Evolutionary conservation across 2,329 filamentous ascomycete genomes (phyloP), one percentile per base, ranked within the genome.

Genomic region (Pyricularia sp.): DNA sequence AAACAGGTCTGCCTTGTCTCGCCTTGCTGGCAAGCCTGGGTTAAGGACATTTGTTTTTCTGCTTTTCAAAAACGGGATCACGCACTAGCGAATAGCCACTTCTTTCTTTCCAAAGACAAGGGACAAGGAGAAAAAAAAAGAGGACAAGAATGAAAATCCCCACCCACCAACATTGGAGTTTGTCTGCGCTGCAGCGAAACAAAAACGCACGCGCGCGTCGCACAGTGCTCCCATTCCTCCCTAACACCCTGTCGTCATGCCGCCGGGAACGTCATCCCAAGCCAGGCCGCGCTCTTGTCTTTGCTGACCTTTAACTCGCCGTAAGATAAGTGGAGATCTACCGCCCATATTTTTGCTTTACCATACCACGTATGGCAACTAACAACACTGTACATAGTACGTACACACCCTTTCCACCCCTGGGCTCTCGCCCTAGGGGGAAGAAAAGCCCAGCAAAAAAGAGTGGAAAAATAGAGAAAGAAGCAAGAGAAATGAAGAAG

Each of bases 101-200:
- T 20, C 3, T 23, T n/a, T 31, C 42, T n/a, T 9, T 28, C 55
- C 23, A 55, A 17, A 20, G 25, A 31, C 17, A 31, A 30, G 66
- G 64, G 58, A 50, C 68, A 63, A 68, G 61, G 30, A 70, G 68
- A 69, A 67, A 63, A 25, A 30, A 69, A 69, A 64, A 64, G 59
- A 64, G 20, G 63, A 69, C 25, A 64, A 36, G 10, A 26, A 25
- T 2, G 11, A 11, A 59, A 59, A 59, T 6, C n/a, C n/a, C n/a
- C 55, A 25, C n/a, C n/a, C 1, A 59, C n/a, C n/a, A 23, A 28
- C 23, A 28, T 28, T 42, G 33, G 33, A 17, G 12, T 42, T 42
- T 1, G n/a, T 42, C 33, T 17, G 33, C 14, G 4, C 2, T 17
- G 9, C 25, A 26, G n/a, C 2, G 26, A 50, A 50, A 50, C 11